Conservation (phyloP, 306 rosid species). For the Dalbergia cultrata region DNA sequence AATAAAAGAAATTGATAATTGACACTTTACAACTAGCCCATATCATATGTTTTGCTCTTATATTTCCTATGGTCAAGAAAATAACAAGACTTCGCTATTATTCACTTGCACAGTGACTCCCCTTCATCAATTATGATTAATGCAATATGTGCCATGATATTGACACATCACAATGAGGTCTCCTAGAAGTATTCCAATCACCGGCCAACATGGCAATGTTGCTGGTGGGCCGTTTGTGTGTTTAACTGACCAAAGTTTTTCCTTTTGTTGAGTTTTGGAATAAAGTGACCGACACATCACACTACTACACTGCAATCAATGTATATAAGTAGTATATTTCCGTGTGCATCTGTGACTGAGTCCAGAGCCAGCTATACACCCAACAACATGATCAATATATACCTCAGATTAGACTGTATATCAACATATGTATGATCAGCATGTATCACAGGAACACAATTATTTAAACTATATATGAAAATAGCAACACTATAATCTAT, state of each 20-base stretch:
- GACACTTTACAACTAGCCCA: neutral
- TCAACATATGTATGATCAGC: no score
- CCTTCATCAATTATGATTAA: neutral
- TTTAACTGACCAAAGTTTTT: constrained; percentile 35
- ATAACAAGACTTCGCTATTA: neutral
- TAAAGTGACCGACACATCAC: constrained; percentile 39
- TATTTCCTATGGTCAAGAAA: no score
- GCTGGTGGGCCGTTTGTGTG: neutral
- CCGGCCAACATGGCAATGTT: neutral
- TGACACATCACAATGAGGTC: constrained; percentile 38
- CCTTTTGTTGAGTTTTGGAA: constrained; percentile 33
- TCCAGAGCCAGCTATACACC: neutral
- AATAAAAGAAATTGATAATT: neutral
- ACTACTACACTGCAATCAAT: constrained; percentile 7
- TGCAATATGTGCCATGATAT: constrained; percentile 38
- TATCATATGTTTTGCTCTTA: neutral
- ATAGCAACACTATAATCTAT: no score
- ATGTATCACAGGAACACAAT: neutral
- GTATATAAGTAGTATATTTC: neutral
- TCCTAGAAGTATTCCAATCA: neutral
- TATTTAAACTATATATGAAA: no score
- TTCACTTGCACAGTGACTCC: neutral
- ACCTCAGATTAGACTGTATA: no score
- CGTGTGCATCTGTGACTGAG: neutral
- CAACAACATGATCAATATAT: neutral